Percentiles rank a stretch among this genome's conserved stretches.
Conservation (phyloP, 129 eudicot species). For the Centaurea solstitialis region DNA sequence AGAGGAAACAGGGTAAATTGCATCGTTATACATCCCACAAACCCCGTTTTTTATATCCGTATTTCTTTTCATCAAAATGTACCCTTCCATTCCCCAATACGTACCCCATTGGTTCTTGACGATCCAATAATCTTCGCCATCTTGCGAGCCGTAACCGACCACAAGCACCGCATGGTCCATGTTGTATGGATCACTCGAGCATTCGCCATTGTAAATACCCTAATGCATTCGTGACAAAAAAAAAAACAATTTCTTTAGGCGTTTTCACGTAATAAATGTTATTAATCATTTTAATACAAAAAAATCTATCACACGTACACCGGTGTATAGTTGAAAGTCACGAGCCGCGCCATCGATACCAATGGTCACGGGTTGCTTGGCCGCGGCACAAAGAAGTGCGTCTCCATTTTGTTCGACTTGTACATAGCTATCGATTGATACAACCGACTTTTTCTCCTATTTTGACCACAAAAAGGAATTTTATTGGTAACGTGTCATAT, state of each 20-base stretch:
- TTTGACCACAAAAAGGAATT: not conserved
- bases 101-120: constrained; percentile 78
- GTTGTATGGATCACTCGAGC: constrained; percentile 46
- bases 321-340: constrained; percentile 64
- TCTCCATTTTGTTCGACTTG: constrained; percentile 48
- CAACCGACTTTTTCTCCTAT: constrained; percentile 40
- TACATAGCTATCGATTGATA: constrained; percentile 52
- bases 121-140: constrained; percentile 59
- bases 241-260: not conserved
- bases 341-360: constrained; percentile 49
- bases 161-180: constrained; percentile 59
- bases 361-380: constrained; percentile 58
- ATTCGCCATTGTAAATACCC: constrained; percentile 63
- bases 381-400: constrained; percentile 55
- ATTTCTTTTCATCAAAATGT: constrained; percentile 47
- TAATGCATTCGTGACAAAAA: not conserved
- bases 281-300: not conserved
- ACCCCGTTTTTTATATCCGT: constrained; percentile 39
- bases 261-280: not conserved
- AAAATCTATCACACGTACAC: constrained; percentile 36
- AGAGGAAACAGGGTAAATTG: constrained; percentile 51
- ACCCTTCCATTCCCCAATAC: constrained; percentile 64
- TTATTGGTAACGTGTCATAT: no score
- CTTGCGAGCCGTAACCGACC: constrained; percentile 63
- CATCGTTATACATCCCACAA: constrained; percentile 61